Evolutionary conservation across 2,329 filamentous ascomycete species (phyloP), one percentile per base, ranked within the genome.

Genomic region (Periconia digitata): DNA sequence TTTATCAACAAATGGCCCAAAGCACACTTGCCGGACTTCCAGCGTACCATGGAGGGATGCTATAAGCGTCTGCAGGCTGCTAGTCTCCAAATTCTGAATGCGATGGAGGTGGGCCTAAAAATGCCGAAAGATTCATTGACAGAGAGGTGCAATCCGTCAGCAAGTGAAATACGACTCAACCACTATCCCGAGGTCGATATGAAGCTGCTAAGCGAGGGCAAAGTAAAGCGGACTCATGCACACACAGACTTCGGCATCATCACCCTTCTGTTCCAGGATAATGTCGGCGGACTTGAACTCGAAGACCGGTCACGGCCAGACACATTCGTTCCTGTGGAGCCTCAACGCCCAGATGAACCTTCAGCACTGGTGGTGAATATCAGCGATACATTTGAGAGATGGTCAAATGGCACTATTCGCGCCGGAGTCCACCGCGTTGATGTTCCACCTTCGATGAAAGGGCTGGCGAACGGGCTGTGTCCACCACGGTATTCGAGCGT

Each of bases 321-420:
- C 8, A 44, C 38, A 8, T 55, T 39, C 22, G 10, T 29, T 13
- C 40, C 43, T 16, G 40, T 59, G 18, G 35, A 40, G 24, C 32
- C 24, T 0, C 8, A 23, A 1, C 51, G 44, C 3, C 36, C 61
- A 8, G 34, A 15, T 7, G 17, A n/a, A 15, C 34, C 34, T 7
- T 43, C 50, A 1, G 63, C 63, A 20, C 64, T 76, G 6, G 62
- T 74, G 21, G 60, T 76, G 42, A 75, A 74, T 54, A 69, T 74
- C 13, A 64, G 70, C 5, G 73, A 76, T 42, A 73, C 62, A 0
- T 49, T 77, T 2, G 64, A 75, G 55, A 65, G 73, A 0, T 58
- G 67, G 57, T 73, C 72, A 1, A 74, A 74, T 23, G 63, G 67
- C 13, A 58, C 47, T 0, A 55, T 76, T 42, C 57, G 49, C n/a